Percentiles rank a stretch among this genome's conserved stretches.
phyloP scores from a whole-genome alignment of 2,329 filamentous ascomycete genomes.

The Teratosphaeria nubilosa region DNA sequence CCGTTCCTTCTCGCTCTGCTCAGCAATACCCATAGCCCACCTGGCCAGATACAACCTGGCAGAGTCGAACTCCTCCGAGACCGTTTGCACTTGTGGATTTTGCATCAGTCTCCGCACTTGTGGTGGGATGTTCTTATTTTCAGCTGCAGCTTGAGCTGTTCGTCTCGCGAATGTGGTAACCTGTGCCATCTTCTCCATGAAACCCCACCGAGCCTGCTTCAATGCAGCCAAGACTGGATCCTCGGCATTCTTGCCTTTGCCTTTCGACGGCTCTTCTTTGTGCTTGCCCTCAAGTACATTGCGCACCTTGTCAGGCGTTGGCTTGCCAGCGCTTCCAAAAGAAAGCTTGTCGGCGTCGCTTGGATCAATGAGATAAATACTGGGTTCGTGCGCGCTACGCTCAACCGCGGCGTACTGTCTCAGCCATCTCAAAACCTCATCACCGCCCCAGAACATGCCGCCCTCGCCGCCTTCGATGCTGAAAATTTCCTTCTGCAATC shows the following conservation, averaged over 20 bases:
- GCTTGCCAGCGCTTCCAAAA: conserved; percentile 54
- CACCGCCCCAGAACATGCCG: conserved; percentile 93
- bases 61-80: conserved; percentile 96
- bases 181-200: conserved; percentile 93
- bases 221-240: conserved; percentile 85
- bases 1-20: conserved; percentile 84
- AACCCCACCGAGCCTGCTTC: conserved; percentile 91
- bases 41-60: conserved; percentile 86
- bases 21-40: conserved; percentile 98
- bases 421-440: conserved; percentile 88
- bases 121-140: conserved; percentile 83
- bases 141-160: conserved; percentile 82
- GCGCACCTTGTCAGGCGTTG: conserved; percentile 39
- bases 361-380: conserved; percentile 84
- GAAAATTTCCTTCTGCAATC: conserved; percentile 70
- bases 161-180: conserved; percentile 91
- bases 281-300: conserved; percentile 29
- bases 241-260: conserved; percentile 44
- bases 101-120: conserved; percentile 75
- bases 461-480: conserved; percentile 43
- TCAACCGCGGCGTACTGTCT: conserved; percentile 75
- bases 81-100: conserved; percentile 86
- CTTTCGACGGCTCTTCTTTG: conserved; percentile 24
- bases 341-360: conserved; percentile 71
- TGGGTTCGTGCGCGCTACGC: conserved; percentile 74